Evolutionary conservation across 73 alveolate genomes (phyloP), one percentile per base, ranked within the genome.

Genomic region (Effrenium voratum): DNA sequence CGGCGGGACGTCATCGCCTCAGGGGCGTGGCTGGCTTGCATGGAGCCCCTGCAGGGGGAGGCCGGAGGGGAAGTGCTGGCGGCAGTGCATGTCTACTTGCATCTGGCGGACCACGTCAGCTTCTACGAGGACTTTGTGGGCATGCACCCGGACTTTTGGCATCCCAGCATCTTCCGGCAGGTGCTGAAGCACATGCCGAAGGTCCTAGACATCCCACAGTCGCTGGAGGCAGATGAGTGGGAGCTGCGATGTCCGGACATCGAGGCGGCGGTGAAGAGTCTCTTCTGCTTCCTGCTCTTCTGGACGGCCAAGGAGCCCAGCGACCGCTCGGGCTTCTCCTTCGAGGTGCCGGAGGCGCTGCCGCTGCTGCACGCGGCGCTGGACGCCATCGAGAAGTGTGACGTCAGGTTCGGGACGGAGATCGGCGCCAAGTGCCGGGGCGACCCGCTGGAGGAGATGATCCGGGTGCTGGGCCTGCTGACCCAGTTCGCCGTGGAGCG

Each of bases 161-260:
- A 88, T 44, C 96, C 96, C 32, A 75, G 34, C n/a, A 50, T 88
- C 12, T 88, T 32, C 41, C 57, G 96, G 30, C 55, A 45, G 34
- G 86, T 88, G 30, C 63, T 88, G 96, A 88, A 45, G 38, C 96
- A 88, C 43, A 73, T 88, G 96, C 96, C 96, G 38, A 88, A 47
- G 41, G 82, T 88, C 40, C 44, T 88, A 5, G 72, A 68, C 22
- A 26, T 88, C 28, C 86, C 96, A 15, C 86, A 88, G 57, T 3
- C 60, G 28, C 81, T 88, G 10, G 73, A 88, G 47, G 86, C 66
- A 24, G 96, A 88, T 50, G 96, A 88, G 66, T 88, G 96, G 96
- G 96, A 73, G 43, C 96, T 88, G 73, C 96, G 96, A 13, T 66
- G 86, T 52, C 96, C 96, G n/a, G 96, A 88, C 63, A 88, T 88